Percentiles rank a stretch among this genome's conserved stretches.
These are phyloP conservation scores for Claviceps arundinis DNA, from an alignment of 2,329 filamentous ascomycete species.

Conservation along the genomic window DNA sequence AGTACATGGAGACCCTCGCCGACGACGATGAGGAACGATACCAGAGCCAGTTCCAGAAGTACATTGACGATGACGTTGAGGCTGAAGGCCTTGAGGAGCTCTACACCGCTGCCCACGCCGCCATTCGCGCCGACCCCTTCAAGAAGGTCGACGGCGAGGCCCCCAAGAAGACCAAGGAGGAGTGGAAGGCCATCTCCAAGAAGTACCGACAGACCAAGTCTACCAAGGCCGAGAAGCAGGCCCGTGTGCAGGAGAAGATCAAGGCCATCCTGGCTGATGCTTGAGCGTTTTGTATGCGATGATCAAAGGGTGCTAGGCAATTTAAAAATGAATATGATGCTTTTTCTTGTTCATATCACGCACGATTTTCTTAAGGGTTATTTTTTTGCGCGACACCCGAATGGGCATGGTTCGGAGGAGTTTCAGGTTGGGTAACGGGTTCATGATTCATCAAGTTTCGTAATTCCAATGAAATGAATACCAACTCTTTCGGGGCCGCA, in stretches of 20 bases:
- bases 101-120: slow-evolving; percentile 87
- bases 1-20: slow-evolving; percentile 99
- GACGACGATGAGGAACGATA: slow-evolving; percentile 99
- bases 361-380: neutral
- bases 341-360: slow-evolving; percentile 1
- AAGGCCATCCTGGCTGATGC: slow-evolving; percentile 53
- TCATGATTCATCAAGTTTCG: slow-evolving; percentile 20
- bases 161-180: slow-evolving; percentile 91
- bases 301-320: neutral
- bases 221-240: slow-evolving; percentile 68
- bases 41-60: slow-evolving; percentile 95
- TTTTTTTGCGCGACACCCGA: neutral
- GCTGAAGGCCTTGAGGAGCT: slow-evolving; percentile 94
- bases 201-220: slow-evolving; percentile 74
- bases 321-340: neutral
- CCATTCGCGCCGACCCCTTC: slow-evolving; percentile 95
- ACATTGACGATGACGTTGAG: slow-evolving; percentile 94
- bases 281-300: slow-evolving; percentile 12
- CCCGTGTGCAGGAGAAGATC: slow-evolving; percentile 84
- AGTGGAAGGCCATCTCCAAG: slow-evolving; percentile 91
- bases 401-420: slow-evolving; percentile 25
- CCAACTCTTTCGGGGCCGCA: slow-evolving; percentile 14
- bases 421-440: slow-evolving; percentile 25
- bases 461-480: slow-evolving; percentile 24
- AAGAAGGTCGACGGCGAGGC: slow-evolving; percentile 70